phyloP scores from a whole-genome alignment of 495 filamentous ascomycete species.

The Aspergillus affinis region DNA sequence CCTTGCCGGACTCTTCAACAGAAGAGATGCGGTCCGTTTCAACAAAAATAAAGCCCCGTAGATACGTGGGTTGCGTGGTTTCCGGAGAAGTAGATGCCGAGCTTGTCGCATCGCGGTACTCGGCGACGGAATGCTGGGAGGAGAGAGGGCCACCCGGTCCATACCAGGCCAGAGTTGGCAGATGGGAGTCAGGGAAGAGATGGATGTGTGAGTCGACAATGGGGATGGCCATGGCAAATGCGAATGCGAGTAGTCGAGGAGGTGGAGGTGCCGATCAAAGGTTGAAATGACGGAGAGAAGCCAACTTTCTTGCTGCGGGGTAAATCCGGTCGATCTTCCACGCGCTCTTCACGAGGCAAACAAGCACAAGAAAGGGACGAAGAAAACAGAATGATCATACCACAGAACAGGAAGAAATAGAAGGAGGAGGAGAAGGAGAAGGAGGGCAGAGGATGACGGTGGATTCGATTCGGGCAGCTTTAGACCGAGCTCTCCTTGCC shows the following conservation, averaged over 20 bases:
- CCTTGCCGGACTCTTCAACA: slow-evolving; percentile 42
- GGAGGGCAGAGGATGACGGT: too few relatives aligned
- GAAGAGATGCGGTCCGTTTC: slow-evolving; percentile 75
- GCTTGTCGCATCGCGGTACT: slow-evolving; percentile 48
- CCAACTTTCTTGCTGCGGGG: too few relatives aligned
- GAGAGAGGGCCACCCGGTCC: slow-evolving; percentile 53
- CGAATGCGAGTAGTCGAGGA: neutral
- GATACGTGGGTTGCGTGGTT: slow-evolving; percentile 16
- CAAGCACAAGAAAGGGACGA: too few relatives aligned
- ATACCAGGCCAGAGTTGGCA: slow-evolving; percentile 65
- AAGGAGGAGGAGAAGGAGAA: neutral
- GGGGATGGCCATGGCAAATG: slow-evolving; percentile 27
- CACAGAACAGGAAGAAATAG: neutral
- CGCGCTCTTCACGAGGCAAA: too few relatives aligned
- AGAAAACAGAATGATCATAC: too few relatives aligned
- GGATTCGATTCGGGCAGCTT: too few relatives aligned
- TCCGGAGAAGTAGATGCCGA: slow-evolving; percentile 11
- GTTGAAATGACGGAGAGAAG: neutral
- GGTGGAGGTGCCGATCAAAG: neutral
- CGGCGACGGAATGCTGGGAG: slow-evolving; percentile 58
- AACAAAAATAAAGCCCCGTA: slow-evolving; percentile 73
- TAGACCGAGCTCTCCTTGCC: too few relatives aligned
- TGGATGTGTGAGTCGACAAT: slow-evolving; percentile 88
- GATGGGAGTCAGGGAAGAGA: slow-evolving; percentile 68
- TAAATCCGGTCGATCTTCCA: too few relatives aligned